Evolutionary conservation across 83 land plant species (phyloP).

Genomic region (Diphasiastrum complanatum): DNA sequence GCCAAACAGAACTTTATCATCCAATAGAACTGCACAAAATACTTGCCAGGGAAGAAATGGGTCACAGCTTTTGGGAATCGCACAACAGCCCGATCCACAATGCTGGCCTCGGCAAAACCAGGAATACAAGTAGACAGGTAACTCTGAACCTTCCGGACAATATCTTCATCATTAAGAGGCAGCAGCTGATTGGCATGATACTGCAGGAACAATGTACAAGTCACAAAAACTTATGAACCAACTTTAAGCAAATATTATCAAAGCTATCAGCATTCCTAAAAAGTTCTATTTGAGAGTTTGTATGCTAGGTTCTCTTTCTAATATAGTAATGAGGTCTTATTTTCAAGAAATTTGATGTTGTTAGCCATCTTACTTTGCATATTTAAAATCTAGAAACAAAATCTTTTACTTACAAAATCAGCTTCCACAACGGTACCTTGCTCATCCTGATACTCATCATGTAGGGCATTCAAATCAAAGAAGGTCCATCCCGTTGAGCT

Average conservation of each 20-base stretch:
- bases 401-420: slow-evolving; percentile 88
- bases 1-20: neutral
- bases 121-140: slow-evolving; percentile 53
- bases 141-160: slow-evolving; percentile 49
- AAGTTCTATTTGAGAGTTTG: too few relatives aligned
- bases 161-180: slow-evolving; percentile 52
- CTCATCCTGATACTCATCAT: slow-evolving; percentile 66
- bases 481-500: slow-evolving; percentile 64
- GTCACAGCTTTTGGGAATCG: slow-evolving; percentile 64
- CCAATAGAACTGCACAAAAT: neutral
- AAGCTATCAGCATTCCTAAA: too few relatives aligned
- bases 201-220: slow-evolving; percentile 33
- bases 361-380: too few relatives aligned
- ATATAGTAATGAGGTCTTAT: too few relatives aligned
- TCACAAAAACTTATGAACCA: slow-evolving; percentile 4
- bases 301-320: too few relatives aligned
- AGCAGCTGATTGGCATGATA: slow-evolving; percentile 73
- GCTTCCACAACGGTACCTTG: slow-evolving; percentile 63
- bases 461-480: slow-evolving; percentile 64
- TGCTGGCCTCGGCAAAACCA: slow-evolving; percentile 45
- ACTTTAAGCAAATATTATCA: too few relatives aligned
- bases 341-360: too few relatives aligned
- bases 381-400: too few relatives aligned
- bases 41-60: slow-evolving; percentile 77
- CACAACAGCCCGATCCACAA: slow-evolving; percentile 50